These are phyloP conservation scores for Penicillium sp. DNA, from an alignment of 2,329 filamentous ascomycete species.

Conservation along the genomic window DNA sequence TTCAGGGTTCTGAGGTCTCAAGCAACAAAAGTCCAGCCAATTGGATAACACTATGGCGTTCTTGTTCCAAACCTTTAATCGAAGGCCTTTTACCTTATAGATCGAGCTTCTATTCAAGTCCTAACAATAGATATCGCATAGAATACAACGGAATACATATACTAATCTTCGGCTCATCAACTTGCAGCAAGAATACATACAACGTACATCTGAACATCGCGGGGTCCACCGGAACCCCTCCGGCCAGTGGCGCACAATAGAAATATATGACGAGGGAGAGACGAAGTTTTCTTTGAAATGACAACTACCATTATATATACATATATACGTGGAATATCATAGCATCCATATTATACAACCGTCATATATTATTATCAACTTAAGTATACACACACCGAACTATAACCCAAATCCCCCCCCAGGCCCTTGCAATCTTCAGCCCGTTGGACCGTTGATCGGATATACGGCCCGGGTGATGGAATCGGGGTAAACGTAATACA, in stretches of 20 bases:
- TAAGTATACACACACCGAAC: neutral
- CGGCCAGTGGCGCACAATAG: constrained; percentile 17
- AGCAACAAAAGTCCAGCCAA: constrained; percentile 14
- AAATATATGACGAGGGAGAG: constrained; percentile 4
- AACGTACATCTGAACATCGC: constrained; percentile 9
- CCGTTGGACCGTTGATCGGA: constrained; percentile 9
- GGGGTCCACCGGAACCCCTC: constrained; percentile 24
- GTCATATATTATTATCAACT: neutral
- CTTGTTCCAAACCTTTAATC: neutral
- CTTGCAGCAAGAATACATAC: constrained; percentile 7
- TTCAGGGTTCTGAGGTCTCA: constrained; percentile 8
- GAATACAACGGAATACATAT: neutral
- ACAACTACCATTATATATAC: neutral
- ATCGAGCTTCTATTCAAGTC: neutral
- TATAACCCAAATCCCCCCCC: neutral
- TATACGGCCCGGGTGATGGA: constrained; percentile 8
- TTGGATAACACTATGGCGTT: constrained; percentile 4
- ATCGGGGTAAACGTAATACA: constrained; percentile 10
- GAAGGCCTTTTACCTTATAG: neutral
- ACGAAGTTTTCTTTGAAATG: constrained; percentile 6
- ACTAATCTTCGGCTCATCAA: neutral
- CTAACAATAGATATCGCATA: neutral
- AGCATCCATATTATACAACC: neutral
- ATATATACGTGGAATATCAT: neutral
- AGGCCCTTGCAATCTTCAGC: neutral